Evolutionary conservation across 148 eudicot species (phyloP), one percentile per base, ranked within the genome.

Genomic region (Cornus suecica): DNA sequence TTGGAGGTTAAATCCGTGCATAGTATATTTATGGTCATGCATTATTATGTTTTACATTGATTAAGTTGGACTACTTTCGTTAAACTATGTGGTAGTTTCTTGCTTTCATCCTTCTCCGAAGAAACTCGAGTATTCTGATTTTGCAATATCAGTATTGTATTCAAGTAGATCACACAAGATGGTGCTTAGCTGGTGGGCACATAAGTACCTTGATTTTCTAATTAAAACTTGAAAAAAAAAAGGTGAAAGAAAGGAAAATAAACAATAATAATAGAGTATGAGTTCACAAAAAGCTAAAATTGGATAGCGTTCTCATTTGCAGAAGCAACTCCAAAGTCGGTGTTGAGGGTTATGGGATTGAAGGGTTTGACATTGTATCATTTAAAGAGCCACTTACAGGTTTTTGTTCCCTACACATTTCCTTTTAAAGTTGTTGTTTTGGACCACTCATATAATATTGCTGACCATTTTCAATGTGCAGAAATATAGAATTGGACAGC

Each of bases 281-380:
- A 4, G 64, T 42, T 72, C 23, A 23, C 7, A 23, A 30, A 13
- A 24, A 72, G 13, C n/a, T 72, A 23, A 72, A 31, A 23, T 48
- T 48, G 54, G 2, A 42, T 68, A 42, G 18, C 23, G 10, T 73
- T 74, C 65, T 45, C 31, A 18, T 67, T 82, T 85, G 80, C 90
- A 92, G 97, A 88, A 88, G 94, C 97, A 27, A 92, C 97, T 41
- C 97, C 97, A 0, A 92, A 92, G 78, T 86, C 92, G 18, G 94
- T 90, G 62, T 64, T 92, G 75, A 90, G 90, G 77, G 58, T 92
- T 52, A 92, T 92, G 94, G 97, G 97, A 10, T 56, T 92, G 74
- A 92, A 92, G 75, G 97, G 97, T 18, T 84, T 92, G 82, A 92
- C 97, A 75, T 80, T 92, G 86, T 92, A 90, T 79, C 97, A 92